phyloP scores from a whole-genome alignment of 495 filamentous ascomycete genomes.

The Gamarada debralockiae region DNA sequence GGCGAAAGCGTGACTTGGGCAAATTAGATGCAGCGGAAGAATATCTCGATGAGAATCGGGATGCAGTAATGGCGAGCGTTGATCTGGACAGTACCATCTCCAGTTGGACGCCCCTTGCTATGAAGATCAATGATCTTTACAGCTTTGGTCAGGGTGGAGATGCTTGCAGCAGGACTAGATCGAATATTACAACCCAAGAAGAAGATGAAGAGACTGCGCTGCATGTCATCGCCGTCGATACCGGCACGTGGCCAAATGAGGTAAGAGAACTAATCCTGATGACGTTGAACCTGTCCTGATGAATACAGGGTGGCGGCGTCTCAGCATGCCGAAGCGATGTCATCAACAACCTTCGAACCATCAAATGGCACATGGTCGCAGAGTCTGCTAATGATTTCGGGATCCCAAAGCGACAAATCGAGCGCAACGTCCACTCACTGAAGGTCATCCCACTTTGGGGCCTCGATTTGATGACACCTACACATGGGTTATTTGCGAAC shows the following conservation, averaged over 20 bases:
- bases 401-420: constrained; percentile 60
- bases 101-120: constrained; percentile 54
- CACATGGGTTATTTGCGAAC: constrained; percentile 58
- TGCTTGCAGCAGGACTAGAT: constrained; percentile 38
- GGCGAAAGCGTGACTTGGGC: constrained; percentile 51
- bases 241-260: constrained; percentile 62
- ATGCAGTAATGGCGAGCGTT: constrained; percentile 56
- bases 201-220: constrained; percentile 50
- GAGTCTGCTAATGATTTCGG: constrained; percentile 64
- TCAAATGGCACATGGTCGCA: constrained; percentile 63
- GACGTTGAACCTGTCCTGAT: too few relatives aligned
- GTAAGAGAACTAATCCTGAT: too few relatives aligned
- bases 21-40: constrained; percentile 47
- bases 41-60: constrained; percentile 48
- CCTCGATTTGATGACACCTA: constrained; percentile 56
- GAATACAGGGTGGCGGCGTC: too few relatives aligned
- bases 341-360: constrained; percentile 57
- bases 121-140: constrained; percentile 59
- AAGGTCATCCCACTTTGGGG: constrained; percentile 66
- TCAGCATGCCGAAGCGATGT: constrained; percentile 63
- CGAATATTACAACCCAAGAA: constrained; percentile 32
- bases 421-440: constrained; percentile 60
- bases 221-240: constrained; percentile 61
- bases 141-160: constrained; percentile 61
- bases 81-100: constrained; percentile 56